Percentiles rank a stretch among this genome's conserved stretches.
These are phyloP conservation scores for Candida buenavistaensis DNA, from an alignment of 1,139 yeast genomes.

Conservation along the genomic window DNA sequence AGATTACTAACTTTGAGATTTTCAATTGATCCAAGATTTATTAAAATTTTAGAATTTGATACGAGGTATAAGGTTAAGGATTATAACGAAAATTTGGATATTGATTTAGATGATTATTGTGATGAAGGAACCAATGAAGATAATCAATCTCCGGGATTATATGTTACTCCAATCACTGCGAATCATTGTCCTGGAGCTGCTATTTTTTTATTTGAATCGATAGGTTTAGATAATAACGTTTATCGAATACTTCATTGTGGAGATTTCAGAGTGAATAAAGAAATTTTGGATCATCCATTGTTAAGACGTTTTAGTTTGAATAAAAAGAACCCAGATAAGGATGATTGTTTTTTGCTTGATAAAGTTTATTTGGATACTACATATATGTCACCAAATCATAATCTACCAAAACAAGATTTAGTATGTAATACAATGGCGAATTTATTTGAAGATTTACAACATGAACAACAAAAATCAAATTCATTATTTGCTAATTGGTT, in stretches of 20 bases:
- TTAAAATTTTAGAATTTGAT: conserved; percentile 49
- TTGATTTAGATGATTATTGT: conserved; percentile 17
- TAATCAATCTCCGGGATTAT: conserved; percentile 49
- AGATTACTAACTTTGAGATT: conserved; percentile 54
- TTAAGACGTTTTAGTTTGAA: conserved; percentile 32
- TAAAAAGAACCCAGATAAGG: conserved; percentile 7
- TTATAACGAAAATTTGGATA: conserved; percentile 12
- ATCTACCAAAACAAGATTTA: conserved; percentile 73
- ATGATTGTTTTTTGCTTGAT: conserved; percentile 28
- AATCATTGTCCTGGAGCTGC: conserved; percentile 97
- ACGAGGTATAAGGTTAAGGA: conserved; percentile 30
- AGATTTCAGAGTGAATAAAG: conserved; percentile 72
- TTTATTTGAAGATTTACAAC: conserved; percentile 45
- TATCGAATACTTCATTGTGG: conserved; percentile 76
- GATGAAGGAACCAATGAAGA: conserved; percentile 5
- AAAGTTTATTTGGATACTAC: conserved; percentile 84
- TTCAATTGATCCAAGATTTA: conserved; percentile 53
- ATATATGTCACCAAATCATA: conserved; percentile 70
- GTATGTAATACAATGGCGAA: conserved; percentile 62
- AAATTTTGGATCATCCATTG: conserved; percentile 39
- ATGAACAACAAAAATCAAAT: conserved; percentile 25
- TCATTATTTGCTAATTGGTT: conserved; percentile 37
- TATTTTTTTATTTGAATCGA: conserved; percentile 68
- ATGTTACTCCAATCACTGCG: conserved; percentile 72
- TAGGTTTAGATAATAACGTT: conserved; percentile 22